Conservation (phyloP, 306 rosid genomes). For the Cucurbita moschata region DNA sequence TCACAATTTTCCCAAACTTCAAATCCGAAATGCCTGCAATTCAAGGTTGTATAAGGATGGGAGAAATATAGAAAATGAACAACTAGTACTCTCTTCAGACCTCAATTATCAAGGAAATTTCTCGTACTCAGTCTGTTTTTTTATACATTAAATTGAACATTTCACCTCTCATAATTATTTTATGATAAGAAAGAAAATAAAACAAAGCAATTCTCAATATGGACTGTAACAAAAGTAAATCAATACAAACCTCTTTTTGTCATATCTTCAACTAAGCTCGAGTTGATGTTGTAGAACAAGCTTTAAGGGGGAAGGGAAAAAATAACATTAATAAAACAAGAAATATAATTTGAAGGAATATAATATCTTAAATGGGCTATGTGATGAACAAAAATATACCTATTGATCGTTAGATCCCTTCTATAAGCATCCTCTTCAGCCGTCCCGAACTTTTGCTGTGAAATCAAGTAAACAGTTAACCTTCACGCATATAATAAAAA, state of each 20-base stretch:
- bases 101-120: neutral
- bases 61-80: slow-evolving; percentile 3
- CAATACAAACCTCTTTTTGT: slow-evolving; percentile 56
- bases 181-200: neutral
- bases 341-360: neutral
- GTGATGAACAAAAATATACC: slow-evolving; percentile 25
- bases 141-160: neutral
- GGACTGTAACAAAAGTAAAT: neutral
- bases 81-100: neutral
- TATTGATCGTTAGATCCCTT: slow-evolving; percentile 92
- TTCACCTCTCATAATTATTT: neutral
- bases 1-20: slow-evolving; percentile 71
- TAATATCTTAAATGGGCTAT: neutral
- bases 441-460: slow-evolving; percentile 79
- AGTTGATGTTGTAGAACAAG: slow-evolving; percentile 86
- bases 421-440: slow-evolving; percentile 89
- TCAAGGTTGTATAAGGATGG: neutral
- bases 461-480: neutral
- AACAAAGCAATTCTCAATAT: neutral
- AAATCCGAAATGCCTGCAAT: slow-evolving; percentile 62
- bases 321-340: slow-evolving; percentile 4
- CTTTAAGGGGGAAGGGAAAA: slow-evolving; percentile 16
- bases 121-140: neutral
- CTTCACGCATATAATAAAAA: neutral
- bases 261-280: slow-evolving; percentile 61